These are phyloP conservation scores for Pythium rishiriense DNA, from an alignment of 352 stramenopile genomes.

Conservation along the genomic window DNA sequence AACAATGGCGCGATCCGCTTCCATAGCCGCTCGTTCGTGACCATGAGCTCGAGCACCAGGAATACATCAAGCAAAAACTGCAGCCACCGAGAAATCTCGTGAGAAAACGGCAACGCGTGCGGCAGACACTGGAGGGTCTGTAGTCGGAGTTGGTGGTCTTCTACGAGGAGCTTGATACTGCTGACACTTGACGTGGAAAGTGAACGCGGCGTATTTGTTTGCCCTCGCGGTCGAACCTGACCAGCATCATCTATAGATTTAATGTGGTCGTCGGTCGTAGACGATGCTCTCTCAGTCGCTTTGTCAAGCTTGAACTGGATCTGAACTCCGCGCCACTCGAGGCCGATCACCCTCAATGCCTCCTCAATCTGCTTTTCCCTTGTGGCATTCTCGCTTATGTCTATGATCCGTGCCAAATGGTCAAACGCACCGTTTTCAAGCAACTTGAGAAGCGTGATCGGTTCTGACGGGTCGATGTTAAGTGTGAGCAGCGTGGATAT, in stretches of 20 bases:
- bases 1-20: conserved; percentile 52
- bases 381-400: conserved; percentile 67
- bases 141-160: conserved; percentile 61
- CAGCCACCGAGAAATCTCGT: conserved; percentile 50
- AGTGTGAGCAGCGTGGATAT: conserved; percentile 51
- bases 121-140: conserved; percentile 50
- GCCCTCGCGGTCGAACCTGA: not conserved
- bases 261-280: not conserved
- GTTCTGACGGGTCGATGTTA: conserved; percentile 43
- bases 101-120: conserved; percentile 44
- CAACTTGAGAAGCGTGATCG: conserved; percentile 68
- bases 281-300: no score
- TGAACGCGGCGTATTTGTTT: not conserved
- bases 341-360: conserved; percentile 41
- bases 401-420: conserved; percentile 43
- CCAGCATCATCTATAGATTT: not conserved
- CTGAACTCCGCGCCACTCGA: conserved; percentile 46
- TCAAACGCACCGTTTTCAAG: conserved; percentile 71
- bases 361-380: conserved; percentile 67
- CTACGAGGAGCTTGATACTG: conserved; percentile 45
- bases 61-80: conserved; percentile 45
- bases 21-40: conserved; percentile 48
- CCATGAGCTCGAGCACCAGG: conserved; percentile 41
- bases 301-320: conserved; percentile 48
- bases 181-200: conserved; percentile 44